Conservation (phyloP, 768 basidiomycete genomes). For the Lentinula edodes region DNA sequence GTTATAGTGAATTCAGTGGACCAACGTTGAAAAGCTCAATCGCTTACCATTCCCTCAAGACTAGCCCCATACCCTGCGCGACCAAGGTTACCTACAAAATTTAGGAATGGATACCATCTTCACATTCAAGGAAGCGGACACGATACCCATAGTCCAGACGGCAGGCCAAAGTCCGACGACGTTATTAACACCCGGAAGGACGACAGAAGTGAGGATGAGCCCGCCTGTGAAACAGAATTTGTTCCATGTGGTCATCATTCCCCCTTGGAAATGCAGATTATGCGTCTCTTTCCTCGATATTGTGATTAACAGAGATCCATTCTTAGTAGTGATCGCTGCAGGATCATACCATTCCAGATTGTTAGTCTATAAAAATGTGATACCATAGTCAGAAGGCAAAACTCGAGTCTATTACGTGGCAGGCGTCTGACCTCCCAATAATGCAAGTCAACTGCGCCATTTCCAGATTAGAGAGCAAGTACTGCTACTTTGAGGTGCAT, state of each 20-base stretch:
- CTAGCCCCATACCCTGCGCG: constrained; percentile 86
- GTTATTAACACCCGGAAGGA: constrained; percentile 61
- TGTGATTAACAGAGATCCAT: constrained; percentile 74
- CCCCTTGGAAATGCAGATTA: constrained; percentile 67
- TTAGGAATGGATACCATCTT: not conserved
- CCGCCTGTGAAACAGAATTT: constrained; percentile 96
- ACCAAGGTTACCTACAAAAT: constrained; percentile 28
- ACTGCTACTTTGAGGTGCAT: not conserved
- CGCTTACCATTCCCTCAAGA: constrained; percentile 53
- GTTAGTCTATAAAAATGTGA: constrained; percentile 38
- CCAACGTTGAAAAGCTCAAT: not conserved
- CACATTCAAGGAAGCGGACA: not conserved
- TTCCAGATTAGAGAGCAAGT: not conserved
- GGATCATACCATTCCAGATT: constrained; percentile 92
- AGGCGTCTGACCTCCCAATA: constrained; percentile 54
- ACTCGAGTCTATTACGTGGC: not conserved
- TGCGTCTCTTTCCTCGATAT: constrained; percentile 63
- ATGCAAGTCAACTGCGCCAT: constrained; percentile 52
- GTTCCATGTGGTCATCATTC: constrained; percentile 65
- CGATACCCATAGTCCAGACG: not conserved
- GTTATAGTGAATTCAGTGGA: not conserved
- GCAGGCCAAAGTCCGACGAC: constrained; percentile 58
- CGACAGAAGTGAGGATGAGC: constrained; percentile 63
- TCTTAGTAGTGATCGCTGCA: constrained; percentile 62
- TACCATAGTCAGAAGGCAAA: not conserved